Conservation (phyloP, 75 land plant species). For the Pinus tabuliformis region DNA sequence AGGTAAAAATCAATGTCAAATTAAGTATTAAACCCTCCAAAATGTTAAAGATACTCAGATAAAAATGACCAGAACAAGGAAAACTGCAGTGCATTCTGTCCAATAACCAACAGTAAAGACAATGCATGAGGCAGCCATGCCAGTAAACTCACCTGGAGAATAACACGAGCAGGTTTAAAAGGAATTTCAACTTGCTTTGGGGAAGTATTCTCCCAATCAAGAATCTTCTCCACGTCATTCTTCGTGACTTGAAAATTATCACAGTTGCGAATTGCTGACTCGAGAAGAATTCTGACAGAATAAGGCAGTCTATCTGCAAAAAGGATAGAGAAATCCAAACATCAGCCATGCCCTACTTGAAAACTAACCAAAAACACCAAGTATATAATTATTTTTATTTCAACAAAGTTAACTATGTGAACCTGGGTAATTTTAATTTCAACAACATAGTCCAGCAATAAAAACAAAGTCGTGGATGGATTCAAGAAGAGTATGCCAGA, state of each 20-base stretch:
- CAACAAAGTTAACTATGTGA: neutral
- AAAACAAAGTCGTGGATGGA: neutral
- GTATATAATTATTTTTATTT: neutral
- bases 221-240: conserved; percentile 91
- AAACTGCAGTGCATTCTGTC: neutral
- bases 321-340: neutral
- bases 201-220: conserved; percentile 90
- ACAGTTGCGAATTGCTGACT: conserved; percentile 92
- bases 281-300: conserved; percentile 86
- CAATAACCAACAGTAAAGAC: neutral
- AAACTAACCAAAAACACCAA: neutral
- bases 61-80: neutral
- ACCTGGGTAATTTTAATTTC: no score
- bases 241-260: conserved; percentile 87
- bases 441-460: neutral
- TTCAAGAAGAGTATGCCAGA: neutral
- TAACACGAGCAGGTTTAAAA: conserved; percentile 92
- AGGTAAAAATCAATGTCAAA: neutral
- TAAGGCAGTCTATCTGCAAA: conserved; percentile 81
- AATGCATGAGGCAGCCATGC: neutral
- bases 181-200: conserved; percentile 96
- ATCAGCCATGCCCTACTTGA: neutral
- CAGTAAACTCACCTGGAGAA: conserved; percentile 63
- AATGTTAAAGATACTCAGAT: neutral
- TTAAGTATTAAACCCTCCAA: neutral